phyloP scores from a whole-genome alignment of 2,329 filamentous ascomycete species.

The Pseudogymnoascus sp. region DNA sequence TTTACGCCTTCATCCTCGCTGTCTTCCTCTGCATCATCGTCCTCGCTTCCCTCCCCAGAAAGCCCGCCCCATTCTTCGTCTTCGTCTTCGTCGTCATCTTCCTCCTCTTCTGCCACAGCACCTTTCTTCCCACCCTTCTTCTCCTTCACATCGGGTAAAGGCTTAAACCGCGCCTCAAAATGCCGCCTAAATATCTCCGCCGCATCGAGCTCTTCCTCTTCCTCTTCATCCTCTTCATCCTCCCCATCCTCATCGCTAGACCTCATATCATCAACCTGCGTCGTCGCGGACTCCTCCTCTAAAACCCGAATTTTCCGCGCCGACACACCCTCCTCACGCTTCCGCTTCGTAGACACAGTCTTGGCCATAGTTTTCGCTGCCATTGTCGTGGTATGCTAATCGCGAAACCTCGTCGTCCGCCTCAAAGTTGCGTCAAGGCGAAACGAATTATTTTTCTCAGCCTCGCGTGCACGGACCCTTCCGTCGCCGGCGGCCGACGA shows the following conservation, averaged over 20 bases:
- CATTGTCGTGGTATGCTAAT: background rate
- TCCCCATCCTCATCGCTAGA: background rate
- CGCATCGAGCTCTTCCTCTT: constrained; percentile 40
- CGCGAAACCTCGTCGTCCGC: background rate
- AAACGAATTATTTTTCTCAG: background rate
- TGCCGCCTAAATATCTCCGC: constrained; percentile 72
- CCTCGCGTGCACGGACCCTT: background rate
- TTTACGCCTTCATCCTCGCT: constrained; percentile 12
- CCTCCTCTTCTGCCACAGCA: constrained; percentile 14
- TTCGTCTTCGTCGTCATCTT: constrained; percentile 26
- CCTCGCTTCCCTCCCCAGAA: constrained; percentile 36
- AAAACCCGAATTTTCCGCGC: constrained; percentile 10
- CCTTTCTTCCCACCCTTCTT: constrained; percentile 10
- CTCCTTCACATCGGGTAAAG: constrained; percentile 42
- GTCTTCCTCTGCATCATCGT: background rate
- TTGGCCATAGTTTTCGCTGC: background rate
- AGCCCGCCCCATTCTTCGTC: constrained; percentile 54
- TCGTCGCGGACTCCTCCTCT: background rate
- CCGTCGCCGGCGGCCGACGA: background rate
- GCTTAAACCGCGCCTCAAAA: constrained; percentile 83
- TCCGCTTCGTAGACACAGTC: constrained; percentile 32
- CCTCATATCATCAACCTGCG: background rate
- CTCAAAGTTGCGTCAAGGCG: background rate
- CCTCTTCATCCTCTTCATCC: background rate
- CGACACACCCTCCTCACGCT: constrained; percentile 30